phyloP scores from a whole-genome alignment of 805 yeast species.

The Starmerella etchellsii region DNA sequence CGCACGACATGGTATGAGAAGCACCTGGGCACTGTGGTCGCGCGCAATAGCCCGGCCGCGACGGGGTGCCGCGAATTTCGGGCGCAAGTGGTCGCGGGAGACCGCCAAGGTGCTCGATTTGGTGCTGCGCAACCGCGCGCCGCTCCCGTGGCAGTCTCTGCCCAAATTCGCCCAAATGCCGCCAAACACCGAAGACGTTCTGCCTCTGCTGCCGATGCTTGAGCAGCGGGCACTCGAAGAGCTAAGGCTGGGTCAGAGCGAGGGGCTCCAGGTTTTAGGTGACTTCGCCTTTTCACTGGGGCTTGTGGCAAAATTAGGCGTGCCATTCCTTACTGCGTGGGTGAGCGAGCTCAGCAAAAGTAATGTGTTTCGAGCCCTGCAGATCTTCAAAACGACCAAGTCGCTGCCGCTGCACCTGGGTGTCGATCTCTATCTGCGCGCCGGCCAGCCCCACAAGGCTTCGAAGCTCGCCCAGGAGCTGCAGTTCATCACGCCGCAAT shows the following conservation, averaged over 20 bases:
- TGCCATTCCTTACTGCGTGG: conserved; percentile 1
- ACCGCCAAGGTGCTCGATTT: conserved; percentile 7
- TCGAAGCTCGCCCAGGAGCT: conserved; percentile 1
- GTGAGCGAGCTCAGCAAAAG: background rate
- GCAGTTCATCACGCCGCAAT: background rate
- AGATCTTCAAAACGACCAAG: conserved; percentile 5
- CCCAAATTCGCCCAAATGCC: conserved; percentile 5
- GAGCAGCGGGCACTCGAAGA: conserved; percentile 4
- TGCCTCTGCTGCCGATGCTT: conserved; percentile 5
- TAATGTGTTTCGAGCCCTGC: conserved; percentile 14
- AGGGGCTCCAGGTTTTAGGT: conserved; percentile 4
- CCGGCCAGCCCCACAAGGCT: conserved; percentile 10
- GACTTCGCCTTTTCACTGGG: conserved; percentile 7
- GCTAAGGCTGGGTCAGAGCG: background rate
- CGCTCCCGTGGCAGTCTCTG: conserved; percentile 1
- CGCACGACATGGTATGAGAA: no score
- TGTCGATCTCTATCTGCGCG: conserved; percentile 7
- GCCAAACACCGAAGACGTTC: conserved; percentile 3
- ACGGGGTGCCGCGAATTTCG: background rate
- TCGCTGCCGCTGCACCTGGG: conserved; percentile 1
- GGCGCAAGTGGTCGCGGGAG: conserved; percentile 4
- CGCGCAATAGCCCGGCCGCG: background rate
- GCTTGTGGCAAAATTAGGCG: background rate
- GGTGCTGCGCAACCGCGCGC: conserved; percentile 7
- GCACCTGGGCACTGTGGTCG: background rate